Percentiles rank a stretch among this genome's conserved stretches.
These are phyloP conservation scores for Kandelia obovata DNA, from an alignment of 345 rosid species.

Conservation along the genomic window DNA sequence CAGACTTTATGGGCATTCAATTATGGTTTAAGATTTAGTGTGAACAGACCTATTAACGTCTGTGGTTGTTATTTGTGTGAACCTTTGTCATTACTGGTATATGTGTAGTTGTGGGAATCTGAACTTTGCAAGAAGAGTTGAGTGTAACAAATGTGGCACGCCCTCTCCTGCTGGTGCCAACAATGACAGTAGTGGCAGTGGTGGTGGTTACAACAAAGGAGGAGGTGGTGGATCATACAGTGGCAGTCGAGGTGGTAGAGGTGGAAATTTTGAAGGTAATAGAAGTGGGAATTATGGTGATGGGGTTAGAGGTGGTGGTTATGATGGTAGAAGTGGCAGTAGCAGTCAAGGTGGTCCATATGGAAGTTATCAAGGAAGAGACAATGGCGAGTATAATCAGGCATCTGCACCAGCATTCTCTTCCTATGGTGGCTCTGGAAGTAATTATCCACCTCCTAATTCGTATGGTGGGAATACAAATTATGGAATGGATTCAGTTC, in stretches of 20 bases:
- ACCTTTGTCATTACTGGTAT: constrained; percentile 28
- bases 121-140: constrained; percentile 91
- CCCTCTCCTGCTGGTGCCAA: constrained; percentile 61
- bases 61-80: not conserved
- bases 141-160: constrained; percentile 94
- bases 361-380: constrained; percentile 66
- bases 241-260: constrained; percentile 45
- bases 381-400: constrained; percentile 62
- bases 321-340: constrained; percentile 34
- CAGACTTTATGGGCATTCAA: not conserved
- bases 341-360: constrained; percentile 54
- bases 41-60: not conserved
- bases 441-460: constrained; percentile 51
- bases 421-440: constrained; percentile 62
- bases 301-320: constrained; percentile 43
- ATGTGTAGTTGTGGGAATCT: constrained; percentile 88
- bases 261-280: constrained; percentile 22
- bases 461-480: constrained; percentile 47
- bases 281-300: constrained; percentile 23
- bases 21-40: not conserved
- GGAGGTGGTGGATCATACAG: constrained; percentile 49
- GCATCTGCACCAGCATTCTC: constrained; percentile 55
- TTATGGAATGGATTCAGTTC: constrained; percentile 68
- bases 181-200: constrained; percentile 30
- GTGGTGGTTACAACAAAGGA: constrained; percentile 51